Evolutionary conservation across 1,284 basidiomycete genomes (phyloP).

Genomic region (Tilletiopsis washingtonensis): DNA sequence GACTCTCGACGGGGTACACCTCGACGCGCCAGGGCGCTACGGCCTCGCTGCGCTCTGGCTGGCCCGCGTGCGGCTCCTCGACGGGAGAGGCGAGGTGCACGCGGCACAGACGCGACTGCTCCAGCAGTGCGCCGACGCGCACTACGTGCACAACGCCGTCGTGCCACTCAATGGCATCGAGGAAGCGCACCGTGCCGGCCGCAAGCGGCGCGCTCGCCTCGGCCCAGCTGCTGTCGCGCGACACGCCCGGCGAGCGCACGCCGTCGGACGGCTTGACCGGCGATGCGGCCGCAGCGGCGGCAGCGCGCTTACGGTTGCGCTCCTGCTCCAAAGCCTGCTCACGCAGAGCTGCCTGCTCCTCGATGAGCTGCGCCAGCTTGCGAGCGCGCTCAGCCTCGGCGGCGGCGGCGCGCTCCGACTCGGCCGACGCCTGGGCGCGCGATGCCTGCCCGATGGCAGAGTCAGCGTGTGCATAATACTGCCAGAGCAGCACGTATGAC

Average conservation of each 20-base stretch:
- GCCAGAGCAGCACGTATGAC: no score
- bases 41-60: no score
- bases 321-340: constrained; percentile 25
- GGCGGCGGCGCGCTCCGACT: neutral
- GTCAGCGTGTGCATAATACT: no score
- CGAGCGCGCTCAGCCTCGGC: constrained; percentile 26
- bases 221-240: no score
- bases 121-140: constrained; percentile 31
- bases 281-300: no score
- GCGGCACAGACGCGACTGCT: constrained; percentile 15
- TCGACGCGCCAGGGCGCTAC: constrained; percentile 30
- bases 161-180: constrained; percentile 29
- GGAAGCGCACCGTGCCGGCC: constrained; percentile 29
- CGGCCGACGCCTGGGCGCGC: neutral
- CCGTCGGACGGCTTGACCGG: no score
- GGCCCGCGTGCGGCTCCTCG: no score
- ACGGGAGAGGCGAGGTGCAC: constrained; percentile 21
- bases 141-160: constrained; percentile 18
- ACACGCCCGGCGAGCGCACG: no score
- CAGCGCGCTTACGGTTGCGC: constrained; percentile 18
- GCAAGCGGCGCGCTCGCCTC: no score
- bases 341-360: constrained; percentile 29
- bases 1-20: constrained; percentile 26
- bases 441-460: no score
- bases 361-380: constrained; percentile 32